These are phyloP conservation scores for Tricholoma hemisulphureum DNA, from an alignment of 768 basidiomycete genomes.

Conservation along the genomic window DNA sequence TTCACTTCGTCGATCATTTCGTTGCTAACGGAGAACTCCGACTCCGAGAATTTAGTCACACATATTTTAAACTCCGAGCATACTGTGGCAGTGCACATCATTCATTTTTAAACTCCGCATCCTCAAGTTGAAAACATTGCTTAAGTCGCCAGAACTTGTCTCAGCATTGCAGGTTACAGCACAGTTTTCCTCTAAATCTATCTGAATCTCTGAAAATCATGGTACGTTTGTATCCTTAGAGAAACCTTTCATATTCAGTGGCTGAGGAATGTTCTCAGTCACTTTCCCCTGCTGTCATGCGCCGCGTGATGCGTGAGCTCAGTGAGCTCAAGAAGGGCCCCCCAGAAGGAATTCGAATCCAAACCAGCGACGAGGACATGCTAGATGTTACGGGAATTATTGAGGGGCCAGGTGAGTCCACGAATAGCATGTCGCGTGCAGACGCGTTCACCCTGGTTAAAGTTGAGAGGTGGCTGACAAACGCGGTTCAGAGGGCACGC, in stretches of 20 bases:
- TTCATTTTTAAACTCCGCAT: neutral
- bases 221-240: slow-evolving; percentile 5
- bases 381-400: slow-evolving; percentile 85
- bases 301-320: slow-evolving; percentile 86
- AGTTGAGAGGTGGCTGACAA: slow-evolving; percentile 25
- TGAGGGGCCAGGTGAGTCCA: slow-evolving; percentile 77
- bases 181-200: neutral
- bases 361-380: slow-evolving; percentile 85
- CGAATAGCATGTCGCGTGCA: slow-evolving; percentile 4
- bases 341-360: slow-evolving; percentile 89
- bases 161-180: neutral
- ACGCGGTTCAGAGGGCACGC: slow-evolving; percentile 51
- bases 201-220: slow-evolving; percentile 5
- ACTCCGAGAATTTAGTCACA: neutral
- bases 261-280: slow-evolving; percentile 27
- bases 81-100: neutral
- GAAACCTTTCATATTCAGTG: neutral
- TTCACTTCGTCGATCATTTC: no score
- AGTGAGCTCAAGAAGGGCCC: slow-evolving; percentile 77
- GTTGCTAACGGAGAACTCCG: no score
- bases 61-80: no score
- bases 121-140: neutral
- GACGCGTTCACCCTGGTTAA: slow-evolving; percentile 16
- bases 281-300: slow-evolving; percentile 59
- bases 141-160: neutral